phyloP scores from a whole-genome alignment of 768 basidiomycete genomes.

The Omphalotus guepiniiformis region DNA sequence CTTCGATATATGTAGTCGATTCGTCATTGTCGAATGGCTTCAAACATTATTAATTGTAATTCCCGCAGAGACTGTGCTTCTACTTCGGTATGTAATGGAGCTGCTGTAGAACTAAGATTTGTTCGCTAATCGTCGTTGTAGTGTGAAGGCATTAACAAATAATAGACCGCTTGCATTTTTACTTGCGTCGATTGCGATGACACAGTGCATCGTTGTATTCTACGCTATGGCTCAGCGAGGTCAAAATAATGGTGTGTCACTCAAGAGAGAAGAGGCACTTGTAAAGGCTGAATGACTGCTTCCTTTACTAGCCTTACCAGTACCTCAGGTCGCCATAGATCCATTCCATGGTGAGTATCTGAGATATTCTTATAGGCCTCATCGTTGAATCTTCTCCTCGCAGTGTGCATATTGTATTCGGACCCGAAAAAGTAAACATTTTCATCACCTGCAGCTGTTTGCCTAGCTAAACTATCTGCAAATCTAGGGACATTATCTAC shows the following conservation, averaged over 20 bases:
- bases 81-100: slow-evolving; percentile 18
- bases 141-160: slow-evolving; percentile 19
- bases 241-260: slow-evolving; percentile 18
- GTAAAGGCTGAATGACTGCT: too few species aligned
- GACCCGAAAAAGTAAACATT: slow-evolving; percentile 3
- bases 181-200: slow-evolving; percentile 17
- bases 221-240: slow-evolving; percentile 24
- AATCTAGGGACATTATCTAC: slow-evolving; percentile 22
- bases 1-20: slow-evolving; percentile 21
- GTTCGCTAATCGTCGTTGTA: slow-evolving; percentile 2
- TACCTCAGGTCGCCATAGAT: slow-evolving; percentile 6
- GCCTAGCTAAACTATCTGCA: neutral
- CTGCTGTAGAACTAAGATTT: neutral
- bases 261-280: neutral
- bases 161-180: slow-evolving; percentile 11
- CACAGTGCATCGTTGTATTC: slow-evolving; percentile 21
- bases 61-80: slow-evolving; percentile 22
- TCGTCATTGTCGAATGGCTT: slow-evolving; percentile 26
- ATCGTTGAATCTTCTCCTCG: neutral
- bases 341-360: slow-evolving; percentile 7
- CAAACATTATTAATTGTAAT: slow-evolving; percentile 24
- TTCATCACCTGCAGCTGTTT: neutral
- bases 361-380: neutral
- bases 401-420: slow-evolving; percentile 8
- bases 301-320: neutral